Base-by-base conservation (phyloP, 2,329 filamentous ascomycete species). In the Geosmithia flava region DNA sequence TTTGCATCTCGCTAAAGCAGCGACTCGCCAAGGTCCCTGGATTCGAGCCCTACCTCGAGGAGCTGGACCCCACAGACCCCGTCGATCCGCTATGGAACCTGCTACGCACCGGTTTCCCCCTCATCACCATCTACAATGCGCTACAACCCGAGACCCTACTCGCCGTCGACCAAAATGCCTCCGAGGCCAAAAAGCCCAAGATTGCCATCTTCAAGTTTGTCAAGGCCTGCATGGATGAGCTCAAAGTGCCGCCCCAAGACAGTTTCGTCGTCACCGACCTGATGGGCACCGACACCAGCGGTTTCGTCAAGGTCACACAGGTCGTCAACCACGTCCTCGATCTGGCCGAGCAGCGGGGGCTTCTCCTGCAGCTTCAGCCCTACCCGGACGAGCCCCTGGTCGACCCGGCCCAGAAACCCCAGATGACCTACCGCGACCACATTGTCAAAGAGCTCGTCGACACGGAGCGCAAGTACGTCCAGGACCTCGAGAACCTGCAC, bases 401-500 rank as follows among this genome's bases (percentile, higher is more conserved):
- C n/a, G 65, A 68, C 3, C 51, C 56, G 3, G 51, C 49, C 6
- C 71, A 83, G 45, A 78, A 81, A 49, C 80, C 80, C 1, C 78
- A 87, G 61, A 83, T 83, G 72, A 82, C 74, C 53, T 81, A 83
- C 55, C 72, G 89, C 54, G 87, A 96, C 58, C 86, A 96, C 63
- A 88, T 97, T 52, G 79, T 98, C 42, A 82, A 85, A 59, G 93
- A 98, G 66, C 70, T 98, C 44, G 85, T 98, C 49, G 87, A 91
- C 57, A 97, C 91, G 1, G 93, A 98, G 66, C 83, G 93, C 53
- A 96, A 96, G 66, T 98, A 98, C 57, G 93, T 97, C 3, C 90
- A 97, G 63, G 93, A 98, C 69, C 69, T 98, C 47, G 91, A 97
- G 63, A 91, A 95, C 55, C 67, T 98, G 37, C 89, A 97, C 62